These are phyloP conservation scores for Stemphylium vesicarium DNA, from an alignment of 2,329 filamentous ascomycete genomes.

Conservation along the genomic window DNA sequence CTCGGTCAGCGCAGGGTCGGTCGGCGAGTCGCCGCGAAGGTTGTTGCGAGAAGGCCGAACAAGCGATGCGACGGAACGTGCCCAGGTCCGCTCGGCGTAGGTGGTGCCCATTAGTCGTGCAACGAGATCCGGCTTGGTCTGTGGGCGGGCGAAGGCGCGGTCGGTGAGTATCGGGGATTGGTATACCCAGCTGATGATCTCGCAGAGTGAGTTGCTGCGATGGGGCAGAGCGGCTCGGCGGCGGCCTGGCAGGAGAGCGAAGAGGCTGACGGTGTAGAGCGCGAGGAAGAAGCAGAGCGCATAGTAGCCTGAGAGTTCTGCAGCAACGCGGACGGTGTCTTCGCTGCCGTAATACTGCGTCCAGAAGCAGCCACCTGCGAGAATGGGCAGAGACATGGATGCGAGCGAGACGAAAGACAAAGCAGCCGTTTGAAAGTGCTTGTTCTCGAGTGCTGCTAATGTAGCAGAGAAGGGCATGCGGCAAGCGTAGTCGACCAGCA, in stretches of 20 bases:
- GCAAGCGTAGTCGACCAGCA: constrained; percentile 74
- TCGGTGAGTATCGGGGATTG: constrained; percentile 75
- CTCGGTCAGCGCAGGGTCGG: constrained; percentile 25
- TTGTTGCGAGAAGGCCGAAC: constrained; percentile 39
- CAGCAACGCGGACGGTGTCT: constrained; percentile 60
- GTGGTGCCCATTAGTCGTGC: constrained; percentile 67
- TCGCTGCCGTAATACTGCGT: constrained; percentile 64
- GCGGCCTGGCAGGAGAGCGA: constrained; percentile 64
- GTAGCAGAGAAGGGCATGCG: constrained; percentile 68
- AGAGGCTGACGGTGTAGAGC: constrained; percentile 70
- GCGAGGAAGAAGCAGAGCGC: constrained; percentile 74
- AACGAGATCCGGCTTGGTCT: constrained; percentile 71
- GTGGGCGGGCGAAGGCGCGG: constrained; percentile 72
- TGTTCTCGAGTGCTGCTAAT: constrained; percentile 63
- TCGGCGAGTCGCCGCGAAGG: constrained; percentile 31
- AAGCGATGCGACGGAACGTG: constrained; percentile 35
- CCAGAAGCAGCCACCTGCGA: constrained; percentile 76
- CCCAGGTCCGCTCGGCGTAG: constrained; percentile 53
- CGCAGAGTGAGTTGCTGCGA: constrained; percentile 72
- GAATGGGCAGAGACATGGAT: constrained; percentile 68
- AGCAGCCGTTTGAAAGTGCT: constrained; percentile 70
- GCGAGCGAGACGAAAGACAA: constrained; percentile 66
- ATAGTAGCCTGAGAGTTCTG: constrained; percentile 75
- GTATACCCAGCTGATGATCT: constrained; percentile 78
- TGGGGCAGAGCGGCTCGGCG: constrained; percentile 73